phyloP scores from a whole-genome alignment of 768 basidiomycete species.

The Boletus coccyginus region DNA sequence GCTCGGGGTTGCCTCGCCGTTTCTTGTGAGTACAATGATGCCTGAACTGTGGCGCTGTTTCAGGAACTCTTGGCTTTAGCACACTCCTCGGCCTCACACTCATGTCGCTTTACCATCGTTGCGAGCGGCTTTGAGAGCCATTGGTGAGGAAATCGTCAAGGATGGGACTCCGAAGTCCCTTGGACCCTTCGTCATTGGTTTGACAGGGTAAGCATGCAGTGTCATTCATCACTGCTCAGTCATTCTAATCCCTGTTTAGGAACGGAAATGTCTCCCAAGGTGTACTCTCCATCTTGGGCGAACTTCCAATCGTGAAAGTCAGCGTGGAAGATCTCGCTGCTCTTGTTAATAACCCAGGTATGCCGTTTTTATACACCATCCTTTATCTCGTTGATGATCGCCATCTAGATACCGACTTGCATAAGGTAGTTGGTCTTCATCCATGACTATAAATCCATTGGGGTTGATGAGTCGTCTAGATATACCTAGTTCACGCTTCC shows the following conservation, averaged over 20 bases:
- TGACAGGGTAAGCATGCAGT: constrained; percentile 72
- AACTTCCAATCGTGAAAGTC: constrained; percentile 66
- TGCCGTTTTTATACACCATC: constrained; percentile 7
- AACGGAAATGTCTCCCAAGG: constrained; percentile 83
- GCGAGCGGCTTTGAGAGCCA: constrained; percentile 49
- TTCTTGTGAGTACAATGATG: constrained; percentile 54
- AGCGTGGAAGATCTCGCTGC: constrained; percentile 52
- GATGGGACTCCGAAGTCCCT: constrained; percentile 59
- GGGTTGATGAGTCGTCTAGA: constrained; percentile 35
- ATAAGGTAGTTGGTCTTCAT: constrained; percentile 42
- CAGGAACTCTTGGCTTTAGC: constrained; percentile 29
- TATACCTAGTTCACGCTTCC: constrained; percentile 73
- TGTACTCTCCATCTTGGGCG: constrained; percentile 64
- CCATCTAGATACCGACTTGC: constrained; percentile 48
- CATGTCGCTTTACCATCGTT: constrained; percentile 55
- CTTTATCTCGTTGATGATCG: not conserved
- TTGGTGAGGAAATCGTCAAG: constrained; percentile 53
- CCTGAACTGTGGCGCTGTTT: not conserved
- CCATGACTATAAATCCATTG: not conserved
- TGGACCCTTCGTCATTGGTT: constrained; percentile 77
- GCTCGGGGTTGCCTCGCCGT: constrained; percentile 76
- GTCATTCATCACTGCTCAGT: not conserved
- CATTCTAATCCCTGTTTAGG: constrained; percentile 35
- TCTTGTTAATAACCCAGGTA: constrained; percentile 55
- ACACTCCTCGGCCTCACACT: constrained; percentile 79